Conservation (phyloP, 1,284 basidiomycete species). For the Pterulicium gracile region DNA sequence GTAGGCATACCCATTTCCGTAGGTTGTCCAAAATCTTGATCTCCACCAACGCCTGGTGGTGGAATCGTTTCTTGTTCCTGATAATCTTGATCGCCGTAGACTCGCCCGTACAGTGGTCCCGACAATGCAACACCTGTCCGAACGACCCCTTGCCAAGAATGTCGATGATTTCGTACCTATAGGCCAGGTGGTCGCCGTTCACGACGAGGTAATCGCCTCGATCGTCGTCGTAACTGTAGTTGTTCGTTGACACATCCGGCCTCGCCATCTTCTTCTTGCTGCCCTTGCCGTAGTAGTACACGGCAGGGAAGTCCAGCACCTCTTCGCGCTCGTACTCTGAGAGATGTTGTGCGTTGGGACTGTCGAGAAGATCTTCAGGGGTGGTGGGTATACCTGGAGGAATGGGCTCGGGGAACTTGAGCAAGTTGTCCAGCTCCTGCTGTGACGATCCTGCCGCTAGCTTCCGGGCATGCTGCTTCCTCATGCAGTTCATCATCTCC, state of each 20-base stretch:
- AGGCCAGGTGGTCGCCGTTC: constrained; percentile 87
- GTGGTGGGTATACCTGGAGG: constrained; percentile 52
- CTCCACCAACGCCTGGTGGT: constrained; percentile 96
- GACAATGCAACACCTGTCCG: constrained; percentile 93
- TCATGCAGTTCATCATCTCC: constrained; percentile 94
- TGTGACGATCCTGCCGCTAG: constrained; percentile 75
- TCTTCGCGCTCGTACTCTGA: constrained; percentile 88
- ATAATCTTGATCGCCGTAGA: constrained; percentile 99
- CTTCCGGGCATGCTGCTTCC: constrained; percentile 82
- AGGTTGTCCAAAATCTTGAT: constrained; percentile 97
- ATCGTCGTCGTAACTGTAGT: constrained; percentile 97
- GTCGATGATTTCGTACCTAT: constrained; percentile 90
- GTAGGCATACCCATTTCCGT: constrained; percentile 81
- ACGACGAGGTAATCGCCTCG: constrained; percentile 94
- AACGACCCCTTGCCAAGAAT: constrained; percentile 97
- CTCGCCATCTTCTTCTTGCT: constrained; percentile 77
- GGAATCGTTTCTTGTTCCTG: constrained; percentile 98
- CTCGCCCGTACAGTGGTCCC: constrained; percentile 93
- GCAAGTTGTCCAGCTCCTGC: constrained; percentile 80
- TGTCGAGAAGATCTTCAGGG: constrained; percentile 46
- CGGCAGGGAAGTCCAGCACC: constrained; percentile 77
- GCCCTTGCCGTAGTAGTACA: constrained; percentile 78
- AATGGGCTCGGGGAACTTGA: constrained; percentile 88
- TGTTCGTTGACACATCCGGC: constrained; percentile 69
- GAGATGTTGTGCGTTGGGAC: constrained; percentile 51